Base-by-base conservation (phyloP, 2,329 filamentous ascomycete genomes). In the Alternaria rosae region DNA sequence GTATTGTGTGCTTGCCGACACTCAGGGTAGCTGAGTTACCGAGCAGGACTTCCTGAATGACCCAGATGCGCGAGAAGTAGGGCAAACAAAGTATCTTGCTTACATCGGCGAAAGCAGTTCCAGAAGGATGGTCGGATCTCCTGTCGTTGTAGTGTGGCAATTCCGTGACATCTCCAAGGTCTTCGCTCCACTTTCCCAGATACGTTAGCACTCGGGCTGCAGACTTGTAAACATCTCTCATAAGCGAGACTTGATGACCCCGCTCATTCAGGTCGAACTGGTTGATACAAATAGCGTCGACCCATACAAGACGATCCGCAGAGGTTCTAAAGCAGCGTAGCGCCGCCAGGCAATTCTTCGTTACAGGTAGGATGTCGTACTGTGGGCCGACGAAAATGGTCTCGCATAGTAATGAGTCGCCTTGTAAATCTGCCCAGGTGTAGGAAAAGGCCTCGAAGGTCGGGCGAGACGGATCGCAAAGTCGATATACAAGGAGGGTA, bases 41-140 rank as follows among this genome's bases (percentile, higher is more conserved):
- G 13, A 48, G 44, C n/a, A 28, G n/a, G 10, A 30, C 25, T 17
- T 48, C 44, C 30, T 30, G 44, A 10, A 48, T 48, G 2, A 48
- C 44, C 44, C 44, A 48, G 10, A 48, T 30, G 11, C 44, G 25
- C n/a, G 44, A 48, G 9, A 48, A 48, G 6, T 48, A 48, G n/a
- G 44, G 44, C 6, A 15, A 20, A 5, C 13, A 10, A 6, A 48
- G 9, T 2, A 48, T 28, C 5, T 1, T 7, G 13, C n/a, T 17
- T 3, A 10, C 2, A 8, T 30, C n/a, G 15, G 20, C 6, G 9
- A 10, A 7, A 10, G 5, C 1, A 23, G 3, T 25, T 1, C 0
- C 10, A 15, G 21, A 15, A 15, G 2, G 12, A 15, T 15, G 6
- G 4, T 10, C 12, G 9, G 6, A 4, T 7, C 4, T 6, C 15